Percentiles rank a stretch among this genome's conserved stretches.
phyloP scores from a whole-genome alignment of 2,329 filamentous ascomycete genomes.

The Beauveria varroae region DNA sequence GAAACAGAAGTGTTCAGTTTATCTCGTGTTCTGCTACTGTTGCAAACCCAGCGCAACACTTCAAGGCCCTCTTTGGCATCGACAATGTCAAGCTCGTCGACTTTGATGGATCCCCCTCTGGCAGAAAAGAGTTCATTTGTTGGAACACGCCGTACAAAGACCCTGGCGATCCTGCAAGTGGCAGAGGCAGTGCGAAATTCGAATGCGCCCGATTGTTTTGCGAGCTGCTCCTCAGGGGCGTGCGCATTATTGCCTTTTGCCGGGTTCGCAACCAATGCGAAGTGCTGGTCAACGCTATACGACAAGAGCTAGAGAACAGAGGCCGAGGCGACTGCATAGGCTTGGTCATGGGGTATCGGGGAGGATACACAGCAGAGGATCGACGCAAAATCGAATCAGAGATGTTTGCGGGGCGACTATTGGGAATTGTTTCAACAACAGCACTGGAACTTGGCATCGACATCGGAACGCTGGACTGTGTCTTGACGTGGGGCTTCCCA shows the following conservation, averaged over 20 bases:
- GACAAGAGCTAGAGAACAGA: constrained; percentile 64
- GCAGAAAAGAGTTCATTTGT: constrained; percentile 89
- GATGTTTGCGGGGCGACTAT: constrained; percentile 92
- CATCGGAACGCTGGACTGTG: constrained; percentile 88
- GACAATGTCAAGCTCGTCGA: constrained; percentile 75
- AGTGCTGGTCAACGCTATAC: constrained; percentile 70
- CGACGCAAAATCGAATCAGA: constrained; percentile 81
- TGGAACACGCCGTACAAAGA: constrained; percentile 98
- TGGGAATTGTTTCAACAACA: constrained; percentile 90
- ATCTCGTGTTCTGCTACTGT: constrained; percentile 96
- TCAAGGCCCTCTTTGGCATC: constrained; percentile 88
- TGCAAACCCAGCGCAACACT: constrained; percentile 84
- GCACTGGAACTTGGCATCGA: constrained; percentile 92
- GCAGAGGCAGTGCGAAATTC: constrained; percentile 71
- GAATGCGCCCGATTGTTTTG: constrained; percentile 91
- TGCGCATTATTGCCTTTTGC: constrained; percentile 90
- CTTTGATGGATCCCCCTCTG: constrained; percentile 83
- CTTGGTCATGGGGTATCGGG: constrained; percentile 90
- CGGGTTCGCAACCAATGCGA: constrained; percentile 84
- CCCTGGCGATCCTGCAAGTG: constrained; percentile 76
- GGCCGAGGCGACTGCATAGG: constrained; percentile 68
- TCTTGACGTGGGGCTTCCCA: constrained; percentile 88
- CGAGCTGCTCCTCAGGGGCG: constrained; percentile 78
- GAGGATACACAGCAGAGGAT: constrained; percentile 90
- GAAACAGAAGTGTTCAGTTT: constrained; percentile 79